phyloP scores from a whole-genome alignment of 106 monocot genomes.

The Apostasia ramifera region DNA sequence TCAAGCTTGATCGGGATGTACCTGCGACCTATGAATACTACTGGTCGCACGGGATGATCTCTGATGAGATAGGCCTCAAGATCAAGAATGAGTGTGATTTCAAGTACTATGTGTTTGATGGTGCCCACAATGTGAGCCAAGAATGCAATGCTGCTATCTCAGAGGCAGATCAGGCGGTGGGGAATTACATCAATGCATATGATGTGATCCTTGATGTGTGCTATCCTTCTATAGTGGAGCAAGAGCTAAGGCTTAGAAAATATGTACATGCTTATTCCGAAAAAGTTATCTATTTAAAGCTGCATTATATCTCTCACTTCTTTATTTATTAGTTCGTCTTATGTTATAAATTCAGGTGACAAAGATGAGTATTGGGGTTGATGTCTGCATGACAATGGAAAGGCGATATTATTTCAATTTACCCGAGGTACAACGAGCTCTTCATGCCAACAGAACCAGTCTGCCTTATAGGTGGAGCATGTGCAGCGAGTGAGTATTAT shows the following conservation, averaged over 20 bases:
- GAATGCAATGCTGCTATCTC: conserved; percentile 69
- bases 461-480: conserved; percentile 80
- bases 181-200: conserved; percentile 77
- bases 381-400: conserved; percentile 92
- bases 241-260: conserved; percentile 78
- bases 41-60: conserved; percentile 98
- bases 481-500: conserved; percentile 76
- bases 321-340: not conserved
- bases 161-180: conserved; percentile 54
- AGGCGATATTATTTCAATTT: conserved; percentile 87
- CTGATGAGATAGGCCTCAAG: conserved; percentile 80
- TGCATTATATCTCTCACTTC: not conserved
- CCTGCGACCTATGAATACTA: conserved; percentile 80
- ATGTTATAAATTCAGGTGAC: conserved; percentile 43
- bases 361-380: conserved; percentile 74
- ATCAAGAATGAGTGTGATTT: conserved; percentile 75
- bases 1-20: conserved; percentile 77
- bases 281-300: not conserved
- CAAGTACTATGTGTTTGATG: conserved; percentile 56
- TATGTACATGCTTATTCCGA: conserved; percentile 34
- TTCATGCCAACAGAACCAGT: conserved; percentile 89
- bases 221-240: conserved; percentile 83
- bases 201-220: conserved; percentile 95
- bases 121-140: conserved; percentile 58
- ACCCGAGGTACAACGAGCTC: conserved; percentile 81